Base-by-base conservation (phyloP, 192 early-diverging fungal genomes). In the Endogone sp. region DNA sequence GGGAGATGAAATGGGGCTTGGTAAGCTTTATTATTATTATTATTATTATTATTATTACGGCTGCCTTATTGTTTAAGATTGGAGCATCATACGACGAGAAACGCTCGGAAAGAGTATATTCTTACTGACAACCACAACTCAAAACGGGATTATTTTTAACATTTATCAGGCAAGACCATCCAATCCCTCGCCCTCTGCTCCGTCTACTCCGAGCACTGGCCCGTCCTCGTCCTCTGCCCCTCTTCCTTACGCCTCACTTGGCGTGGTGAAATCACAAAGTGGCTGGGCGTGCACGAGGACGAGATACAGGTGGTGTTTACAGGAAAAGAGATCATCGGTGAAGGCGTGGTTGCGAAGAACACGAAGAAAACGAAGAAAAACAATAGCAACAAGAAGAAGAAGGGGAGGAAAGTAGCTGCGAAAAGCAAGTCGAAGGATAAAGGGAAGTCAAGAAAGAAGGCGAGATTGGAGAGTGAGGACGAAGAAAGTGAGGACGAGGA, bases 141-240 rank as follows among this genome's bases (percentile, higher is more conserved):
- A 44, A 4, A 13, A 44, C 37, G 13, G 6, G 6, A 44, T 49
- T 16, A 6, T 49, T 49, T 4, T 44, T 8, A 8, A 13, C 37
- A 49, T 11, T 16, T 6, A 49, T 16, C 37, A 60, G 59, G 59
- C 59, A 82, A 82, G 61, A 82, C 81, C 3, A 70, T 81, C 3
- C 84, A 85, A 62, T 75, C 81, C 3, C 30, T 85, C 21, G 67
- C 73, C 8, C 58, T 83, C 0, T 73, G 68, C 29, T 32, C 68
- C 22, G 74, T 60, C 29, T 85, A 85, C 62, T 20, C 55, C 16
- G 65, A 26, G 2, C 56, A 78, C 9, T 82, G 83, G 75, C 83
- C 83, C 2, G 77, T 78, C 2, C 71, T 85, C 3, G 62, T 85
- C 21, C 71, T 85, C 24, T 85, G 82, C 31, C 84, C 84, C 8